Percentiles rank a stretch among this genome's conserved stretches.
phyloP scores from a whole-genome alignment of 148 eudicot species.

The Amaranthus cruentus region DNA sequence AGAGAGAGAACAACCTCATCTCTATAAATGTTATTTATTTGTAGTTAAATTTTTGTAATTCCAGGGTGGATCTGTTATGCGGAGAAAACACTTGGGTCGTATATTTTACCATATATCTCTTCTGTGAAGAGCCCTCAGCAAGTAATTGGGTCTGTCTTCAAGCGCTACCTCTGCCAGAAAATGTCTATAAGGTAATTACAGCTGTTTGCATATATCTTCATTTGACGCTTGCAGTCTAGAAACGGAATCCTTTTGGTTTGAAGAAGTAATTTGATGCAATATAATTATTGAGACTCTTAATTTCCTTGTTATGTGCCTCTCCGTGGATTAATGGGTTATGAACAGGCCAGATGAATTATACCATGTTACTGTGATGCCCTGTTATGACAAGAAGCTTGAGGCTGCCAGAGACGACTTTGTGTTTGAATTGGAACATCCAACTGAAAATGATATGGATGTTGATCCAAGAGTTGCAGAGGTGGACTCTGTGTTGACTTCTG shows the following conservation, averaged over 20 bases:
- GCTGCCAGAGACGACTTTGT: conserved; percentile 92
- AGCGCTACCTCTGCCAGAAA: conserved; percentile 65
- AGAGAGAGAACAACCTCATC: background rate
- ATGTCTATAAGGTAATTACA: conserved; percentile 54
- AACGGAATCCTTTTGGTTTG: conserved; percentile 6
- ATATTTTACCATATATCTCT: conserved; percentile 83
- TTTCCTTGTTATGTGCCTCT: conserved; percentile 15
- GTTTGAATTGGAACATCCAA: conserved; percentile 48
- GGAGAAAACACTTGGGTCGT: conserved; percentile 95
- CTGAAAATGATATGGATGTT: conserved; percentile 29
- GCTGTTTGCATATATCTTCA: background rate
- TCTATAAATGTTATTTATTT: background rate
- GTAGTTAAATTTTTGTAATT: conserved; percentile 15
- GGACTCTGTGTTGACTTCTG: conserved; percentile 97
- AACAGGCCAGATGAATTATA: conserved; percentile 85
- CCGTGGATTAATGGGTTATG: conserved; percentile 23
- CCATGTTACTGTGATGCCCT: conserved; percentile 99
- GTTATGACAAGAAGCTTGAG: conserved; percentile 99
- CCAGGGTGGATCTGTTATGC: conserved; percentile 99
- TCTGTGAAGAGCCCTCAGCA: conserved; percentile 99
- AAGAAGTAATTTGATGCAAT: background rate
- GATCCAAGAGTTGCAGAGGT: conserved; percentile 57
- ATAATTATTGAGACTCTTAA: conserved; percentile 10
- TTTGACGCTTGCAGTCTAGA: conserved; percentile 6
- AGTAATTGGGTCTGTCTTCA: conserved; percentile 77